Conservation (phyloP, 169 alveolate genomes). For the Babesia bigemina region DNA sequence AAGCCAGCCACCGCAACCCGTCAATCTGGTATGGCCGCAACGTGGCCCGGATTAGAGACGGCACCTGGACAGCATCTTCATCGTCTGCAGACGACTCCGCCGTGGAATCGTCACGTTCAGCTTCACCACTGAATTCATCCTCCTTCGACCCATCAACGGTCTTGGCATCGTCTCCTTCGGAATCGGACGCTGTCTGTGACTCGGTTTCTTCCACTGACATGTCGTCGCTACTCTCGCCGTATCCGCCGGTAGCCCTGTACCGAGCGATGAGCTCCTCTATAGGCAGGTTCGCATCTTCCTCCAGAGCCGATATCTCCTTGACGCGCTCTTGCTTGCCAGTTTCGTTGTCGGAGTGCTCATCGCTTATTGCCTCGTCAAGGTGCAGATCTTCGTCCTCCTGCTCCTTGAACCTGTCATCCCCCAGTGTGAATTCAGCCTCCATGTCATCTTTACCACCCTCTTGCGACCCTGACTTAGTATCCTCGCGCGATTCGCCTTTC, state of each 20-base stretch:
- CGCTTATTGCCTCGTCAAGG: conserved; percentile 57
- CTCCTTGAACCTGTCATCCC: conserved; percentile 26
- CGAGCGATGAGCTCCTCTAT: conserved; percentile 44
- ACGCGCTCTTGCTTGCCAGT: conserved; percentile 31
- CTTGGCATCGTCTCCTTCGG: background rate
- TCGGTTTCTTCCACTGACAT: background rate
- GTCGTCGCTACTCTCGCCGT: conserved; percentile 23
- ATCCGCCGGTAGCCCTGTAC: conserved; percentile 24
- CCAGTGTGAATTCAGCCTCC: conserved; percentile 49
- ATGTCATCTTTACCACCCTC: conserved; percentile 2
- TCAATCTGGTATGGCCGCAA: conserved; percentile 93
- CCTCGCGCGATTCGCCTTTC: background rate
- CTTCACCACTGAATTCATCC: background rate
- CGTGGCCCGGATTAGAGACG: conserved; percentile 88
- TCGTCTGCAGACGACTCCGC: conserved; percentile 54
- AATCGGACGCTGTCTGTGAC: background rate
- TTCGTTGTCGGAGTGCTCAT: conserved; percentile 32
- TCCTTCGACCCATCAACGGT: background rate
- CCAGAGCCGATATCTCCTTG: conserved; percentile 41
- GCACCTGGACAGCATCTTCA: conserved; percentile 76
- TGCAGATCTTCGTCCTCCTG: conserved; percentile 62
- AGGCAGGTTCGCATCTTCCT: conserved; percentile 59
- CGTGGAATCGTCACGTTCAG: conserved; percentile 21
- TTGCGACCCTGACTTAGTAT: background rate
- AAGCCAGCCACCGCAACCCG: conserved; percentile 97